A percentile compares a stretch with the other conserved stretches of the same genome.
phyloP scores from a whole-genome alignment of 2,329 filamentous ascomycete species.

The Epichloe gansuensis region DNA sequence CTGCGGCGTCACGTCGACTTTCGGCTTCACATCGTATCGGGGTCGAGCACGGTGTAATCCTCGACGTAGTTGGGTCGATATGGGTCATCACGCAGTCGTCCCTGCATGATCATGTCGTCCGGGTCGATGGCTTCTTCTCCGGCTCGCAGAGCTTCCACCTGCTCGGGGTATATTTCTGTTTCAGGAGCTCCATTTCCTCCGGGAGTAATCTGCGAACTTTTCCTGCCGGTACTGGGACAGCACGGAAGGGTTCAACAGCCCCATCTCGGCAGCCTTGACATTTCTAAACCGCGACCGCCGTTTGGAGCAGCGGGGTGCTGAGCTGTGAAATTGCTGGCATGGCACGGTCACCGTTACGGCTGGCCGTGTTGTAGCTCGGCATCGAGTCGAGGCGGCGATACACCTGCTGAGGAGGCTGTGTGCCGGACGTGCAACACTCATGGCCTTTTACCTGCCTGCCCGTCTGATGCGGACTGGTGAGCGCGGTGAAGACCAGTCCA shows the following conservation, averaged over 20 bases:
- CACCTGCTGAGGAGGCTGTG: conserved; percentile 41
- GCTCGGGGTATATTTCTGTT: conserved; percentile 65
- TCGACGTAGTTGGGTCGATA: conserved; percentile 68
- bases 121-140: conserved; percentile 67
- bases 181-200: conserved; percentile 51
- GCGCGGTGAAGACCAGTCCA: not conserved
- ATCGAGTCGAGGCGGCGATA: conserved; percentile 26
- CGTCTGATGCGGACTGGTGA: not conserved
- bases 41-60: conserved; percentile 67
- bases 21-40: conserved; percentile 61
- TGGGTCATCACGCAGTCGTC: conserved; percentile 57
- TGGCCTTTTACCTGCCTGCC: conserved; percentile 21
- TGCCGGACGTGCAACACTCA: conserved; percentile 44
- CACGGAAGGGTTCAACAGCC: conserved; percentile 31
- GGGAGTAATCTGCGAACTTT: conserved; percentile 51
- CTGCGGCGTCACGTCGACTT: conserved; percentile 34
- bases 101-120: conserved; percentile 63
- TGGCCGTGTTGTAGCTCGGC: conserved; percentile 13
- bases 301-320: conserved; percentile 32
- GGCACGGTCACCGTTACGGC: conserved; percentile 14
- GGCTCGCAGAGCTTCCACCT: conserved; percentile 70
- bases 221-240: conserved; percentile 33
- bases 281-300: conserved; percentile 41
- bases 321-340: conserved; percentile 40
- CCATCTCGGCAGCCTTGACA: conserved; percentile 39